Conservation (phyloP, 164 flowering plant species). For the Dillenia turbinata region DNA sequence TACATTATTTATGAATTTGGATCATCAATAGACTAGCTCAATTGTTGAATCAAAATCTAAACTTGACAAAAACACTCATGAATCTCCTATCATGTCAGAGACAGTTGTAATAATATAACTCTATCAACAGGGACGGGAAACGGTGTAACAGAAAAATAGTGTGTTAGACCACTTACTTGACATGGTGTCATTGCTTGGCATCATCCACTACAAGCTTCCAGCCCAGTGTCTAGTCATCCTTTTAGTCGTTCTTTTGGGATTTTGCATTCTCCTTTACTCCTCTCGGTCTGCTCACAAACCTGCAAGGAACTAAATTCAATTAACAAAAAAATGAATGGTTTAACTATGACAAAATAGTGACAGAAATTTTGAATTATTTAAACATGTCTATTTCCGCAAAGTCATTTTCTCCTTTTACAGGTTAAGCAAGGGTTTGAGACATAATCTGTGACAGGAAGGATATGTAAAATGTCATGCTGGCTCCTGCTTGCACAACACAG, state of each 20-base stretch:
- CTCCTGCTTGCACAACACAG: slow-evolving; percentile 79
- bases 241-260: slow-evolving; percentile 67
- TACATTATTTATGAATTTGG: no score
- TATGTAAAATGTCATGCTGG: slow-evolving; percentile 57
- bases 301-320: slow-evolving; percentile 18
- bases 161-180: slow-evolving; percentile 53
- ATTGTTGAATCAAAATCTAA: no score
- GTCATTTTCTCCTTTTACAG: no score
- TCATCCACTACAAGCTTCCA: slow-evolving; percentile 70
- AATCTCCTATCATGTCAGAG: no score
- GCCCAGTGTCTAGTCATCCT: slow-evolving; percentile 52
- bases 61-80: no score
- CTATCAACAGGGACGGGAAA: no score
- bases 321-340: neutral
- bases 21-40: no score
- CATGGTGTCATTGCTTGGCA: slow-evolving; percentile 61
- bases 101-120: no score
- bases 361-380: no score
- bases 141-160: neutral
- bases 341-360: slow-evolving; percentile 12
- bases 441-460: neutral
- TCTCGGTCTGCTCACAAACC: slow-evolving; percentile 82
- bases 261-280: slow-evolving; percentile 87
- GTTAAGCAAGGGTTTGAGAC: no score
- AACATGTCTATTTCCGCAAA: no score